Evolutionary conservation across 495 filamentous ascomycete species (phyloP), one percentile per base, ranked within the genome.

Genomic region (Staphylotrichum tortipilum): DNA sequence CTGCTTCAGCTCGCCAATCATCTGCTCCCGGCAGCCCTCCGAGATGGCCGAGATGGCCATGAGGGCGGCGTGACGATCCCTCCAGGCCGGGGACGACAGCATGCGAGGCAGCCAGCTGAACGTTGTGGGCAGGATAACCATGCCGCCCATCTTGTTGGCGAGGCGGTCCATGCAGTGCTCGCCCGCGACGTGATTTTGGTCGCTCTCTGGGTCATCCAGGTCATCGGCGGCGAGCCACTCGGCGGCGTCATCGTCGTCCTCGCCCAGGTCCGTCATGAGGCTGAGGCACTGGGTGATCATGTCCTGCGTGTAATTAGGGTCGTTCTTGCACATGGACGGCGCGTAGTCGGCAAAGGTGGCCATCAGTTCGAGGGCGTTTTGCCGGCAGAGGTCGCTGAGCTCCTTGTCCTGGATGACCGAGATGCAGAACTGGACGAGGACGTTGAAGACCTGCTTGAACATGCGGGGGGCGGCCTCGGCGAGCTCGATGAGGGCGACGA

Each of bases 41-140:
- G 94, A 97, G 54, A 99, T 99, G 51, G 94, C 94, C 17, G 94
- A 97, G 46, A 99, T 94, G 8, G 94, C 94, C 94, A 99, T 99
- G 45, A 99, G 80, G 49, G 94, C 92, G 8, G 94, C 94, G 64
- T 99, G 94, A 37, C 91, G 80, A 66, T 99, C 92, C 60, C 88
- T 82, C 94, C 94, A 99, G 35, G 86, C 79, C 51, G 86, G 83
- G 15, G 94, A 97, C 22, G 82, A 86, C 81, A 97, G 92, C 94
- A 99, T 97, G 29, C 88, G 78, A 2, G 94, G 94, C 35, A 99
- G 84, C 94, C 92, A 97, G 55, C 81, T 78, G 65, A 97, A 99
- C 3, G 91, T 95, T n/a, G 91, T 88, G 28, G 84, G 85, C 29
- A 99, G 78, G 50, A 99, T 80, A 19, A 83, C 80, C 53, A 81